Conservation (phyloP, 805 yeast genomes). For the Candida rishiriensis region DNA sequence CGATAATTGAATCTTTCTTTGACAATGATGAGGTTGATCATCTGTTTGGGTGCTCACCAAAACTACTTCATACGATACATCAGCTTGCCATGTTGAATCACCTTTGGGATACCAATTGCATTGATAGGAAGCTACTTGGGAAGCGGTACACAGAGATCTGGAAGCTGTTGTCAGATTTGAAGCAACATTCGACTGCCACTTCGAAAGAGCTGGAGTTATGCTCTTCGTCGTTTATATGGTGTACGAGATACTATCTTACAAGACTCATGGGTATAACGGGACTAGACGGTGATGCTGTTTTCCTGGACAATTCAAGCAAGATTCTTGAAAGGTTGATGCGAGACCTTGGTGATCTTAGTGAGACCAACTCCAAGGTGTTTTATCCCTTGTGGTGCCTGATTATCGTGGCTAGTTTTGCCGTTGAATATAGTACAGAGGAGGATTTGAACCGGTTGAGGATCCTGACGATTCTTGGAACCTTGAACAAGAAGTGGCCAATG, state of each 20-base stretch:
- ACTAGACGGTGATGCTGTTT: conserved; percentile 6
- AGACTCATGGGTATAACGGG: conserved; percentile 8
- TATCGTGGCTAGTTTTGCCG: conserved; percentile 18
- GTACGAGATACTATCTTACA: conserved; percentile 16
- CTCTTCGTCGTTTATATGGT: conserved; percentile 18
- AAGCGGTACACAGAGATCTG: conserved; percentile 7
- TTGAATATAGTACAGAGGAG: conserved; percentile 10
- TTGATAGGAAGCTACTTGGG: conserved; percentile 4
- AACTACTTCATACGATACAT: conserved; percentile 22
- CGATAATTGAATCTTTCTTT: conserved; percentile 21
- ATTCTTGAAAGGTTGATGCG: conserved; percentile 9
- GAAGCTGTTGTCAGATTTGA: conserved; percentile 7
- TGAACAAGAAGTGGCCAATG: conserved; percentile 27
- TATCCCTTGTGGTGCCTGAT: conserved; percentile 32
- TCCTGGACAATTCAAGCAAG: conserved; percentile 2
- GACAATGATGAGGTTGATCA: conserved; percentile 25
- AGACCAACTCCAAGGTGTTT: conserved; percentile 10
- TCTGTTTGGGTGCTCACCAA: conserved; percentile 33
- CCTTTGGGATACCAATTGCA: conserved; percentile 2
- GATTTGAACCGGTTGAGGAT: conserved; percentile 13
- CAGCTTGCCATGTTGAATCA: conserved; percentile 19
- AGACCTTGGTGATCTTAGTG: conserved; percentile 10
- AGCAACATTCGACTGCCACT: conserved; percentile 4
- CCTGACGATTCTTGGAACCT: conserved; percentile 14
- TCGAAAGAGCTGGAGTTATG: conserved; percentile 15